A percentile compares a stretch with the other conserved stretches of the same genome.
phyloP scores from a whole-genome alignment of 768 basidiomycete genomes.

The Russula ochroleuca region DNA sequence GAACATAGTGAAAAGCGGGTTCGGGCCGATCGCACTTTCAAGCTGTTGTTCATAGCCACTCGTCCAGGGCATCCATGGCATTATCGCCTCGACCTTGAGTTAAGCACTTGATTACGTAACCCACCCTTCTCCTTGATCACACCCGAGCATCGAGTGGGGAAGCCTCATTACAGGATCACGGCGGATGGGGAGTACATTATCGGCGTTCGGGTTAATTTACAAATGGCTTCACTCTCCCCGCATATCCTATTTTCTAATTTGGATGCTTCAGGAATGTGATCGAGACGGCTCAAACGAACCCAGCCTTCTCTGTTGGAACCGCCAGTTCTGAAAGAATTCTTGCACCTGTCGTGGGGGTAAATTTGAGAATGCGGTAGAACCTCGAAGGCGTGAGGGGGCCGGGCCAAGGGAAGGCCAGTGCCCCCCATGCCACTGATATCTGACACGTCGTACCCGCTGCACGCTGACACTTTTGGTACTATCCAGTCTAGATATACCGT shows the following conservation, averaged over 20 bases:
- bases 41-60: too few relatives aligned
- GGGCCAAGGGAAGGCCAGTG: not conserved
- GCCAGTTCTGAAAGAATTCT: not conserved
- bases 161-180: not conserved
- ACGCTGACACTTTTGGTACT: constrained; percentile 1
- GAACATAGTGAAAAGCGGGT: not conserved
- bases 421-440: not conserved
- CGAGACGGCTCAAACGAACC: not conserved
- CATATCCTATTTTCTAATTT: constrained; percentile 1
- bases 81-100: not conserved
- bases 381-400: too few relatives aligned
- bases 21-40: not conserved
- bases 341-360: not conserved
- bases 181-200: not conserved
- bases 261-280: not conserved
- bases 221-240: not conserved
- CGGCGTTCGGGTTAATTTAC: not conserved
- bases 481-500: not conserved
- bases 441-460: not conserved
- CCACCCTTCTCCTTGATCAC: constrained; percentile 7
- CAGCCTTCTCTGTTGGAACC: not conserved
- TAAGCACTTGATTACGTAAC: not conserved
- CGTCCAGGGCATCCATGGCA: not conserved
- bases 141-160: constrained; percentile 11
- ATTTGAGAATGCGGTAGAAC: not conserved